Percentiles rank a stretch among this genome's conserved stretches.
Conservation (phyloP, 2,329 filamentous ascomycete genomes). For the Periconia digitata region DNA sequence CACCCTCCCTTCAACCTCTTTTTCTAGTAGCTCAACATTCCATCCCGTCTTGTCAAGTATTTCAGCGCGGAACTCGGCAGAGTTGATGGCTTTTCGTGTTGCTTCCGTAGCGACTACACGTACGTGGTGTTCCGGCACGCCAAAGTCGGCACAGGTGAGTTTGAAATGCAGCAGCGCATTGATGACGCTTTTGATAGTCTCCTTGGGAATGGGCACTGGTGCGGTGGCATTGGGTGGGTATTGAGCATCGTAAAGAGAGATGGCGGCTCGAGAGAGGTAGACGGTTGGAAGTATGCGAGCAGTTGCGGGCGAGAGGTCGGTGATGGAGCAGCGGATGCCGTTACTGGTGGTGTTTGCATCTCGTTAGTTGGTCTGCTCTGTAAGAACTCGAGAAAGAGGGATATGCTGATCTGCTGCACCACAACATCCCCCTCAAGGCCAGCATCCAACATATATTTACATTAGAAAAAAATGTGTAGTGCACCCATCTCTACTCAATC, state of each 20-base stretch:
- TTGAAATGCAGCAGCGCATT: constrained; percentile 70
- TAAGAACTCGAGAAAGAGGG: background rate
- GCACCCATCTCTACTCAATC: too few species aligned
- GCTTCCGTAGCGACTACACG: constrained; percentile 86
- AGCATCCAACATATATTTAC: too few species aligned
- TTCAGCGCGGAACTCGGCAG: constrained; percentile 63
- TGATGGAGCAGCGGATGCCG: constrained; percentile 90
- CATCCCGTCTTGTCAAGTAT: constrained; percentile 68
- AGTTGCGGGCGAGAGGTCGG: constrained; percentile 70
- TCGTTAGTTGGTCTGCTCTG: background rate
- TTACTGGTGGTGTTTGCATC: constrained; percentile 68
- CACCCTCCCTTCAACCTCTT: constrained; percentile 78
- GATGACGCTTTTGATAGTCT: constrained; percentile 68
- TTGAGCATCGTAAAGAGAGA: constrained; percentile 85
- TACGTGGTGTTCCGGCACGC: constrained; percentile 66
- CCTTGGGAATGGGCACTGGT: constrained; percentile 55
- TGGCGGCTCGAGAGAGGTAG: constrained; percentile 75
- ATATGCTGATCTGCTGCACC: background rate
- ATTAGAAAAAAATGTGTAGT: too few species aligned
- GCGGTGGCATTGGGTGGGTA: constrained; percentile 45
- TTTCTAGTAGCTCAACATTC: constrained; percentile 70
- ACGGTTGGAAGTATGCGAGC: constrained; percentile 75
- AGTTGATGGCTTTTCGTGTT: constrained; percentile 78
- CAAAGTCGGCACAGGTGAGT: constrained; percentile 68
- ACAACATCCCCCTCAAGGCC: background rate